Conservation (phyloP, 2,329 filamentous ascomycete species). For the Colletotrichum gloeosporioides region DNA sequence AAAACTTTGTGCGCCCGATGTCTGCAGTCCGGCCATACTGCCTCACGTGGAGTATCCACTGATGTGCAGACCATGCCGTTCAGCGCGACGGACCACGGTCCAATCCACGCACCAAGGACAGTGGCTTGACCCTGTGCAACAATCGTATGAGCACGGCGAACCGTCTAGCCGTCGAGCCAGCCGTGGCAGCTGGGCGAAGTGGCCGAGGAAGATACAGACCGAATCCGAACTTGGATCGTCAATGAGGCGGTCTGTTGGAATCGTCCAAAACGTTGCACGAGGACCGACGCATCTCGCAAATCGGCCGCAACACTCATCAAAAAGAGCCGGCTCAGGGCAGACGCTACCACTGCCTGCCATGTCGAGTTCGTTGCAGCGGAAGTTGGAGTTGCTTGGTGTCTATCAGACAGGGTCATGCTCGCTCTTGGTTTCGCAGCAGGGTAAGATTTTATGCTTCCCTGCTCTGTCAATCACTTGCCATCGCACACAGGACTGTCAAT, state of each 20-base stretch:
- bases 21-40: slow-evolving; percentile 15
- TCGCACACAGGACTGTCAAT: background rate
- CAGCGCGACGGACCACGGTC: background rate
- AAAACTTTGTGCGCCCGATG: slow-evolving; percentile 21
- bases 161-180: background rate
- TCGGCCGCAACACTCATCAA: background rate
- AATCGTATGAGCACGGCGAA: slow-evolving; percentile 17
- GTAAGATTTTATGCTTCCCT: background rate
- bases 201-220: background rate
- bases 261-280: background rate
- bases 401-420: background rate
- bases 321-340: background rate
- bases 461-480: background rate
- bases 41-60: slow-evolving; percentile 23
- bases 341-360: background rate
- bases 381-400: background rate
- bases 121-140: slow-evolving; percentile 15
- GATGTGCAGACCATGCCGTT: slow-evolving; percentile 21
- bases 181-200: background rate
- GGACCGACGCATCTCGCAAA: background rate
- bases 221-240: background rate
- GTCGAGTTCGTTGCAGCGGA: background rate
- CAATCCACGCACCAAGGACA: background rate
- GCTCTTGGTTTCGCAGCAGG: background rate
- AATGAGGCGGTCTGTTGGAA: background rate